Base-by-base conservation (phyloP, 148 eudicot genomes). In the Rhododendron ovatum region DNA sequence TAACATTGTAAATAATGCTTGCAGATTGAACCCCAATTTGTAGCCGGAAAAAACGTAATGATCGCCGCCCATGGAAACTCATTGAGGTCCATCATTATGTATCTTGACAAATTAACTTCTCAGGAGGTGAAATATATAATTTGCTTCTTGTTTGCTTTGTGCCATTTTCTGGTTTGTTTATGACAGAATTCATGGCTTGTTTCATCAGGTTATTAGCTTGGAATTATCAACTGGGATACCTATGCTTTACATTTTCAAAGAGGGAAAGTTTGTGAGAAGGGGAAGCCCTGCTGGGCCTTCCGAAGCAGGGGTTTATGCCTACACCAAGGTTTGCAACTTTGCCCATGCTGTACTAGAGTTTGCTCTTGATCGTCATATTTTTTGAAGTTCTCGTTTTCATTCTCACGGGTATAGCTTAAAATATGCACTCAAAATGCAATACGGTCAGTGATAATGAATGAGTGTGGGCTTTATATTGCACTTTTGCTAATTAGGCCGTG, bases 51-150 rank as follows among this genome's bases (percentile, higher is more conserved):
- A 84, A 94, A 94, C 87, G 91, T 97, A 78, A 88, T 97, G 98
- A 93, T 97, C 89, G 98, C 98, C 78, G 99, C 99, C 24, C 99
- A 97, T 88, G 99, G 98, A 73, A 97, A 97, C 87, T 97, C 98
- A 39, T 91, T 97, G 89, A 91, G 99, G 91, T 95, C 99, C 75
- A 97, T 97, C 55, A 97, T 97, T 74, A 97, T 97, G 99, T 95
- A 97, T 89, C 95, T 97, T 51, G 99, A 95, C 90, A 90, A 93
- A 86, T 92, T 97, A 84, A 93, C 98, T 82, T 94, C 98, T 51
- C 93, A 94, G 90, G 98, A 97, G 98, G 99, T 95, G 81, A 86
- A 85, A 61, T 35, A 74, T 39, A 43, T 39, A 51, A 83, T 84
- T 37, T 51, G 17, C 26, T 82, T 48, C 65, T n/a, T 48, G 41